phyloP scores from a whole-genome alignment of 108 stramenopile genomes.

The Schizochytrium sp. region DNA sequence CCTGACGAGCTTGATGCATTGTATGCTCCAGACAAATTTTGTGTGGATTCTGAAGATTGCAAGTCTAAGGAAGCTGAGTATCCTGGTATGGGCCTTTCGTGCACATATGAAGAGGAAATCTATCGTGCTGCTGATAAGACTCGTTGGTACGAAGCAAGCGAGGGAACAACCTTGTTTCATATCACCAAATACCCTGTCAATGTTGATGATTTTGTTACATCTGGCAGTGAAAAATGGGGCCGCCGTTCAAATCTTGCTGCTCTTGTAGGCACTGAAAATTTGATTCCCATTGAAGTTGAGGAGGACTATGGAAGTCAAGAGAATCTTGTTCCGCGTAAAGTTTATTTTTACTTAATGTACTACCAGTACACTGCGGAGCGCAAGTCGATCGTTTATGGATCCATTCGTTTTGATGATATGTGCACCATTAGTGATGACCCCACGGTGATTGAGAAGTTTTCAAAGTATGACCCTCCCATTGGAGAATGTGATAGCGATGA shows the following conservation, averaged over 20 bases:
- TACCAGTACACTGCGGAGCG: conserved; percentile 76
- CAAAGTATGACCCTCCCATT: conserved; percentile 72
- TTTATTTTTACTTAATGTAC: conserved; percentile 79
- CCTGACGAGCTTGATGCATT: conserved; percentile 24
- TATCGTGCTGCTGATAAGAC: conserved; percentile 62
- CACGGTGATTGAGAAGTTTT: conserved; percentile 70
- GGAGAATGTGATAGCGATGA: conserved; percentile 79
- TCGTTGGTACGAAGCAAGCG: conserved; percentile 84
- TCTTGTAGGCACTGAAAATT: conserved; percentile 67
- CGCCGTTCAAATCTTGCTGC: conserved; percentile 66
- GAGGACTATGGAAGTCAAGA: conserved; percentile 72
- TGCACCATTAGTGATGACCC: conserved; percentile 78
- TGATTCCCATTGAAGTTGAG: conserved; percentile 79
- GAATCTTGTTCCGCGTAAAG: conserved; percentile 78
- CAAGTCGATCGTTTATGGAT: conserved; percentile 81
- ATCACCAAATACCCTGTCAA: conserved; percentile 80
- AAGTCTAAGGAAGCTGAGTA: conserved; percentile 23
- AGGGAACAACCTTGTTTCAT: conserved; percentile 73
- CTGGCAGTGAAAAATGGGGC: conserved; percentile 71
- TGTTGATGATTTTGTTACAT: conserved; percentile 59
- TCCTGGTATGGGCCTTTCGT: conserved; percentile 70
- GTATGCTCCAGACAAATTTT: neutral
- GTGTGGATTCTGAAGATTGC: neutral
- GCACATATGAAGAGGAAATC: conserved; percentile 83
- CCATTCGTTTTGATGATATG: conserved; percentile 75